These are phyloP conservation scores for Fusarium sp. DNA, from an alignment of 2,329 filamentous ascomycete species.

Conservation along the genomic window DNA sequence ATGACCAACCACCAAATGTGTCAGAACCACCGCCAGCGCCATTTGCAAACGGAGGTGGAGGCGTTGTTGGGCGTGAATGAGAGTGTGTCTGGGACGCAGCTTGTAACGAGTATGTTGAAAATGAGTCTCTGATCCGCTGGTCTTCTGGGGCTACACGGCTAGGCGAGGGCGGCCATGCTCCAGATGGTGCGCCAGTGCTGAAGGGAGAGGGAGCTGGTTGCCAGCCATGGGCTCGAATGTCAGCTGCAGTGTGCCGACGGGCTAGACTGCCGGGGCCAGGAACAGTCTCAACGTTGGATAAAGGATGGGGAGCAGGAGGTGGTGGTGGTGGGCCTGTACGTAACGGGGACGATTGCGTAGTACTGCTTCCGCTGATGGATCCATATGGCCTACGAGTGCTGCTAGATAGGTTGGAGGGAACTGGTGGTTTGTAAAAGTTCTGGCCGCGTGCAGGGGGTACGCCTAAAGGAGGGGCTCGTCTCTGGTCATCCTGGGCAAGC, in stretches of 20 bases:
- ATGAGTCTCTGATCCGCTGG: constrained; percentile 67
- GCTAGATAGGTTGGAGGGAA: constrained; percentile 84
- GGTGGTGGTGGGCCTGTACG: constrained; percentile 76
- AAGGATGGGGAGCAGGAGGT: constrained; percentile 72
- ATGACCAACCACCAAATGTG: constrained; percentile 67
- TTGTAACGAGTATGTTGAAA: constrained; percentile 66
- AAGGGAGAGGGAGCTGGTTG: constrained; percentile 72
- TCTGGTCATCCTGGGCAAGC: constrained; percentile 84
- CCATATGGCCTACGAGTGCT: constrained; percentile 84
- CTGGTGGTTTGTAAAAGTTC: constrained; percentile 77
- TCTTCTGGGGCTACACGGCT: constrained; percentile 63
- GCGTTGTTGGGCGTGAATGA: constrained; percentile 66
- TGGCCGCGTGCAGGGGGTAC: constrained; percentile 70
- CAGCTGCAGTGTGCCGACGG: constrained; percentile 91
- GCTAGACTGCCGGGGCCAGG: constrained; percentile 77
- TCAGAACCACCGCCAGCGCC: constrained; percentile 54
- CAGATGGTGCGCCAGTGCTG: constrained; percentile 66
- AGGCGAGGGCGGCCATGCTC: constrained; percentile 67
- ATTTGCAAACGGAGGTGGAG: constrained; percentile 63
- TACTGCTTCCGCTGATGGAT: constrained; percentile 81
- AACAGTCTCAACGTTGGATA: constrained; percentile 71
- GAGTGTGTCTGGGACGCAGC: constrained; percentile 56
- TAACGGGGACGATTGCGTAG: constrained; percentile 75
- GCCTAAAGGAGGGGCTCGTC: constrained; percentile 77
- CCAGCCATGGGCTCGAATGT: constrained; percentile 91